Evolutionary conservation across 345 rosid genomes (phyloP).

Genomic region (Gossypium rotundifolium): DNA sequence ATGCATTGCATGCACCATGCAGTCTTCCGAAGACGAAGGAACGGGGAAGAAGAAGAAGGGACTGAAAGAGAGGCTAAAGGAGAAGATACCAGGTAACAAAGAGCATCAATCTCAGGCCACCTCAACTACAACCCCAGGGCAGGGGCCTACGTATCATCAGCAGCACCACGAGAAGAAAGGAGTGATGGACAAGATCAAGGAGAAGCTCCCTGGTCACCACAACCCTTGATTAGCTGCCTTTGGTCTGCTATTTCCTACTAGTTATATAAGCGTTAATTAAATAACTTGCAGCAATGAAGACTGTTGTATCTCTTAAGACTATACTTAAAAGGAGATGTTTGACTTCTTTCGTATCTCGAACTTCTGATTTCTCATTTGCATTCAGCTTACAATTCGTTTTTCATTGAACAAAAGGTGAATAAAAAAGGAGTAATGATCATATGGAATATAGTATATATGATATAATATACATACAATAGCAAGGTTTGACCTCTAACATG

Average conservation of each 20-base stretch:
- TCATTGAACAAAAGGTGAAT: no score
- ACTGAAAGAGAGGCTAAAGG: conserved; percentile 44
- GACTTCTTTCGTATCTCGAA: no score
- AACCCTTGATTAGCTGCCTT: neutral
- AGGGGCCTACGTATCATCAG: conserved; percentile 13
- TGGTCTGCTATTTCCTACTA: neutral
- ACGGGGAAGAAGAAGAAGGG: conserved; percentile 73
- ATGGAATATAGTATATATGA: no score
- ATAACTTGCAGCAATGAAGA: no score
- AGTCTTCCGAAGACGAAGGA: conserved; percentile 61
- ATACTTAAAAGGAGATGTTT: no score
- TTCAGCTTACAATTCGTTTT: no score
- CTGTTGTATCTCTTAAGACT: no score
- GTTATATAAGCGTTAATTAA: neutral
- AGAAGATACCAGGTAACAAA: conserved; percentile 41
- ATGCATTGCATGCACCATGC: neutral
- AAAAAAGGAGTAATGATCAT: no score
- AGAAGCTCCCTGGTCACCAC: conserved; percentile 48
- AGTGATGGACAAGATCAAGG: conserved; percentile 62
- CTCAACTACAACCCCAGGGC: conserved; percentile 27
- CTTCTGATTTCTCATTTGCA: no score
- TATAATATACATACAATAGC: no score
- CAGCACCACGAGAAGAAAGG: conserved; percentile 53
- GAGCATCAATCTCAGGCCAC: conserved; percentile 21
- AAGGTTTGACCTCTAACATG: no score